Conservation (phyloP, 73 alveolate genomes). For the Tetrahymena malaccensis region DNA sequence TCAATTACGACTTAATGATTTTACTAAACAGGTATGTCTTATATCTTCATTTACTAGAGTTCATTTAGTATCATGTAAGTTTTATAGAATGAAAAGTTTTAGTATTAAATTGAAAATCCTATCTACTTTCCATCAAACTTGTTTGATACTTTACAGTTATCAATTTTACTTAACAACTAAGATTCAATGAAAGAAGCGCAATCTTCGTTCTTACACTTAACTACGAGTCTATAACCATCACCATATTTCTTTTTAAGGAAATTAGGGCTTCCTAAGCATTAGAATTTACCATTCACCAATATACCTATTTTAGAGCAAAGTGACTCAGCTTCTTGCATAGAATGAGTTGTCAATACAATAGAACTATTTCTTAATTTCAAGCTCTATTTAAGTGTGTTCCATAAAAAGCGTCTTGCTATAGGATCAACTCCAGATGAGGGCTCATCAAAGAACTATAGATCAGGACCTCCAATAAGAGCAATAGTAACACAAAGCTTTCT, state of each 20-base stretch:
- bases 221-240: constrained; percentile 64
- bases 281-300: constrained; percentile 65
- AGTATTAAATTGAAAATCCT: neutral
- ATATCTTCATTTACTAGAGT: neutral
- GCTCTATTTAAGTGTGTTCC: constrained; percentile 73
- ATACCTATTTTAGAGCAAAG: constrained; percentile 78
- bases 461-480: constrained; percentile 89
- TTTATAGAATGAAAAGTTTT: neutral
- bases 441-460: constrained; percentile 83
- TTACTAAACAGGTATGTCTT: neutral
- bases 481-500: constrained; percentile 90
- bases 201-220: constrained; percentile 35
- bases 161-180: neutral
- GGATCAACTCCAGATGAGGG: constrained; percentile 95
- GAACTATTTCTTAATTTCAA: constrained; percentile 31
- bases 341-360: constrained; percentile 85
- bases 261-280: constrained; percentile 71
- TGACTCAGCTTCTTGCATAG: constrained; percentile 92
- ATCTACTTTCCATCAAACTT: neutral
- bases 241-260: constrained; percentile 71
- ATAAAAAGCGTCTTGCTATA: constrained; percentile 73
- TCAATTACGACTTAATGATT: neutral
- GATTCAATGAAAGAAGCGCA: neutral
- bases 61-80: neutral
- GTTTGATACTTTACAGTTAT: neutral